Evolutionary conservation across 441 rosid species (phyloP), one percentile per base, ranked within the genome.

Genomic region (Melastoma candidum): DNA sequence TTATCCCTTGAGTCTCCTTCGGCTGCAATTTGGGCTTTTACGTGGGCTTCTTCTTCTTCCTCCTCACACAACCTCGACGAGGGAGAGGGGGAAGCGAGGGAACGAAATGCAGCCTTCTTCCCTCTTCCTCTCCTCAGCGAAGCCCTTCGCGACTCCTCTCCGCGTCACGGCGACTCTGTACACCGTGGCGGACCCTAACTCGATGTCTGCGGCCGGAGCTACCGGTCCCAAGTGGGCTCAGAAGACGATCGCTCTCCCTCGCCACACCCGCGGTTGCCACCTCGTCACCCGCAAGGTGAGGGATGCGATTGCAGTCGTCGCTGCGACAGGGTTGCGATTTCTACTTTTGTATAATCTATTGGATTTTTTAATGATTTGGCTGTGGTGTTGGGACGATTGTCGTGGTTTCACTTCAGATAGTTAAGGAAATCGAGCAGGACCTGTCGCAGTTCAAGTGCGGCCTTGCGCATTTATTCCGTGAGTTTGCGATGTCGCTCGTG

Each of bases 221-320:
- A 29, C 77, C 26, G 70, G 69, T 53, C 90, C 93, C 26, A 85
- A 83, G 74, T 85, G 95, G 98, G 87, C 93, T 47, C 96, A 90
- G 80, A 90, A 78, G 78, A 90, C 93, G 60, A 53, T 87, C 48
- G 83, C 93, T 49, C 81, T 90, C 39, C 79, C 93, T 46, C 93
- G 95, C 2, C 82, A 53, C 24, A 74, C 73, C 55, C 95, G 96
- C 3, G 98, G 98, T 65, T 90, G 96, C 61, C 95, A 90, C 79
- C 95, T 90, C 43, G 70, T 90, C 52, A 90, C 96, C 54, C 65
- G 93, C 39, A 79, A 85, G 96, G 95, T 87, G 63, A 27, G 2
- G 1, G 36, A 29, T 1, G 56, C 36, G 43, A 10, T 65, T 63
- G 71, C 14, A 10, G 3, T 48, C 26, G 44, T 22, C 7, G 7